phyloP scores from a whole-genome alignment of 805 yeast genomes.

The Candida hungchunana region DNA sequence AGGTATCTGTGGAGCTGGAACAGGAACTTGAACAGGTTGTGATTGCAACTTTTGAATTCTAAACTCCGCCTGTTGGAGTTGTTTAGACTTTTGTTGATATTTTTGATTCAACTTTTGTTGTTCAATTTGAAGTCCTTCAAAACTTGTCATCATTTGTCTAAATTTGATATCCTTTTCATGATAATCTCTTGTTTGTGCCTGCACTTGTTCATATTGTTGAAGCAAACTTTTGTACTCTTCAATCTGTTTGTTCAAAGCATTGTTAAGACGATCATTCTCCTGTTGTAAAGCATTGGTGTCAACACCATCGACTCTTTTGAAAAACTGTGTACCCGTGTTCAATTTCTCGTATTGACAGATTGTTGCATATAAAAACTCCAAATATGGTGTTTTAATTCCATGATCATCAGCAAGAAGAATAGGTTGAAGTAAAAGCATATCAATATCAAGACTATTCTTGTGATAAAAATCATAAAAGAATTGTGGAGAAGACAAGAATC shows the following conservation, averaged over 20 bases:
- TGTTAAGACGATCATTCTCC: constrained; percentile 9
- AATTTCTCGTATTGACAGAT: constrained; percentile 53
- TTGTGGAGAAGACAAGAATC: constrained; percentile 46
- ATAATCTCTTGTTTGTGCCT: constrained; percentile 4
- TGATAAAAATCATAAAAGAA: constrained; percentile 64
- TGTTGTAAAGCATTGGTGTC: constrained; percentile 5
- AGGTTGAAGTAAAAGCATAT: constrained; percentile 77
- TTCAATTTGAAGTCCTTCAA: constrained; percentile 10
- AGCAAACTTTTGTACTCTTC: constrained; percentile 10
- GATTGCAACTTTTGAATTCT: constrained; percentile 9
- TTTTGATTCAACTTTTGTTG: constrained; percentile 12
- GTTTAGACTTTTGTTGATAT: constrained; percentile 9
- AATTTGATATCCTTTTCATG: constrained; percentile 6
- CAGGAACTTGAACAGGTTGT: constrained; percentile 8
- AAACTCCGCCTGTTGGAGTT: constrained; percentile 7
- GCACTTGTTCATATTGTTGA: constrained; percentile 10
- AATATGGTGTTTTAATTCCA: constrained; percentile 81
- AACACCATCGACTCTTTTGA: constrained; percentile 22
- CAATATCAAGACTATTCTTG: constrained; percentile 58
- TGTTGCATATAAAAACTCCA: constrained; percentile 81
- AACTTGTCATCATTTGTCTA: constrained; percentile 3
- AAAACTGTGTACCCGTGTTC: constrained; percentile 25
- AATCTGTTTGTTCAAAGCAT: constrained; percentile 6
- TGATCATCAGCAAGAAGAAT: constrained; percentile 87
- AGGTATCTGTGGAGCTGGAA: constrained; percentile 3